phyloP scores from a whole-genome alignment of 768 basidiomycete genomes.

The Porpolomopsis calyptriformis region DNA sequence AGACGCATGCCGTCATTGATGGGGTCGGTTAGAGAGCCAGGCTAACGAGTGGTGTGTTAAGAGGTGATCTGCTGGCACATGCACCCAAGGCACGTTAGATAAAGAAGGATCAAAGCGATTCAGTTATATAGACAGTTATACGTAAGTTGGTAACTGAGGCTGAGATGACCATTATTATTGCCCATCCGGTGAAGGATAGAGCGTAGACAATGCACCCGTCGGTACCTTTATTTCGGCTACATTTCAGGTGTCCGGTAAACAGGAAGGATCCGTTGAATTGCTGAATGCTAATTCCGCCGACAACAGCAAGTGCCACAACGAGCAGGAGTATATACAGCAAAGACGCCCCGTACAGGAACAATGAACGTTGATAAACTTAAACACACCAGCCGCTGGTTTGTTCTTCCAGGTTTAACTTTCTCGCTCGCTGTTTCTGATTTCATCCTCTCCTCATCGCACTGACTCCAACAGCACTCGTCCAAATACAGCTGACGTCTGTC shows the following conservation, averaged over 20 bases:
- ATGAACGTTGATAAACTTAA: not conserved
- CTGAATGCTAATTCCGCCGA: slow-evolving; percentile 6
- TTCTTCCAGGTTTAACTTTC: not conserved
- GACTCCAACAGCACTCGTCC: not conserved
- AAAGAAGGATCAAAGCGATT: not conserved
- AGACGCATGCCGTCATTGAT: too few species aligned
- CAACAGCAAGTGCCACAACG: not conserved
- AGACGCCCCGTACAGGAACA: too few species aligned
- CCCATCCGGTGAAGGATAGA: too few species aligned
- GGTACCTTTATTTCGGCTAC: not conserved
- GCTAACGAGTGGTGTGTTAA: too few species aligned
- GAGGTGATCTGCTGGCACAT: too few species aligned
- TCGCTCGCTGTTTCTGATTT: too few species aligned
- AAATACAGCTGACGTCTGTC: not conserved
- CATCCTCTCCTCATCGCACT: not conserved
- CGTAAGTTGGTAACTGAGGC: slow-evolving; percentile 4
- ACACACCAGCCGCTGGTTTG: not conserved
- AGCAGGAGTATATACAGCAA: not conserved
- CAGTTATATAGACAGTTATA: not conserved
- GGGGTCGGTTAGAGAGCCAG: too few species aligned
- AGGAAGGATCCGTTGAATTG: not conserved
- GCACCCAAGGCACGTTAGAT: not conserved
- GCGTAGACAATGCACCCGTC: too few species aligned
- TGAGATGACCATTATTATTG: too few species aligned
- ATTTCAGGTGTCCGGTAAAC: not conserved